Evolutionary conservation across 768 basidiomycete species (phyloP).

Genomic region (Fibroporia radiculosa): DNA sequence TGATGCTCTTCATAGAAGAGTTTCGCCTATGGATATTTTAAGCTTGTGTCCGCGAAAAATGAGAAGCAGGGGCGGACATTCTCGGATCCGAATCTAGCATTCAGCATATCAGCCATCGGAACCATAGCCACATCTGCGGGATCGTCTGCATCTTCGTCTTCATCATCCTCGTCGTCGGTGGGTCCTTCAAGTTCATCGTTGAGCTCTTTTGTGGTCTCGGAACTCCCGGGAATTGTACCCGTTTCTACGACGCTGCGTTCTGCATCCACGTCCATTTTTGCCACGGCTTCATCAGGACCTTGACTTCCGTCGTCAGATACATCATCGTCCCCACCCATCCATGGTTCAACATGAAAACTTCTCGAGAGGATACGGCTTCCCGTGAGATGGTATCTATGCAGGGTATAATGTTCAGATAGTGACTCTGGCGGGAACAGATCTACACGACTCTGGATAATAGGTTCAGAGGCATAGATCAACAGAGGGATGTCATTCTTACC

Average conservation of each 20-base stretch:
- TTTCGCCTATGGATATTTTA: conserved; percentile 55
- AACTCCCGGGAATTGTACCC: conserved; percentile 22
- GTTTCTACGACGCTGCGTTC: conserved; percentile 30
- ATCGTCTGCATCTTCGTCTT: conserved; percentile 48
- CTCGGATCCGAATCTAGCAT: conserved; percentile 77
- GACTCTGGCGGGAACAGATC: conserved; percentile 60
- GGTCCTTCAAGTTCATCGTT: neutral
- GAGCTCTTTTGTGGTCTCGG: neutral
- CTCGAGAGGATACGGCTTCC: conserved; percentile 90
- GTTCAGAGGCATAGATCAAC: neutral
- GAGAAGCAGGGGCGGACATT: conserved; percentile 47
- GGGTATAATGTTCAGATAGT: conserved; percentile 44
- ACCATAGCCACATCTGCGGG: conserved; percentile 79
- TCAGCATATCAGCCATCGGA: conserved; percentile 93
- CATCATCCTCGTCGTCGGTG: conserved; percentile 16
- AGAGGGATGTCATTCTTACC: conserved; percentile 30
- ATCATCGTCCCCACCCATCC: conserved; percentile 26
- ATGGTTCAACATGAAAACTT: conserved; percentile 77
- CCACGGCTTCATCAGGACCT: conserved; percentile 28
- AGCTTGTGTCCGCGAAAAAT: neutral
- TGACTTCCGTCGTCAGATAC: conserved; percentile 29
- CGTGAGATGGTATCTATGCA: conserved; percentile 77
- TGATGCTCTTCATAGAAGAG: conserved; percentile 69
- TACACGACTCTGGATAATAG: conserved; percentile 44
- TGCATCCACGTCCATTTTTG: conserved; percentile 25